These are phyloP conservation scores for Zygoascus ofunaensis DNA, from an alignment of 805 yeast genomes.

Conservation along the genomic window DNA sequence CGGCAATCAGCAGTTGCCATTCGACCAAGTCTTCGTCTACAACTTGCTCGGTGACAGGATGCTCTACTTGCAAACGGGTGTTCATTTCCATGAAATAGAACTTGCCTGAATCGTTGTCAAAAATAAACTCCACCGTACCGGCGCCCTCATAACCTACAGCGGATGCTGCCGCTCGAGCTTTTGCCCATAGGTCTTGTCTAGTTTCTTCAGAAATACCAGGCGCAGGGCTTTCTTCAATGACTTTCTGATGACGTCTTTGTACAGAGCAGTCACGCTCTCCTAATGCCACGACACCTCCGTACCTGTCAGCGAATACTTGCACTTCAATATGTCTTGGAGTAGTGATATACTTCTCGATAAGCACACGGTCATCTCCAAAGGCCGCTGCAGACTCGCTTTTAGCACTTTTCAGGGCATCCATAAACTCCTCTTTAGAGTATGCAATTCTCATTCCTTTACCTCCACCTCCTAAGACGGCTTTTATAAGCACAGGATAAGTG, in stretches of 20 bases:
- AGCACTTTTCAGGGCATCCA: slow-evolving; percentile 42
- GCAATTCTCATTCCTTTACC: slow-evolving; percentile 51
- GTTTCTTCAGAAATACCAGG: slow-evolving; percentile 43
- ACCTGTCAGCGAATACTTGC: slow-evolving; percentile 48
- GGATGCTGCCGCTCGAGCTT: slow-evolving; percentile 42
- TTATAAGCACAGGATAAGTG: slow-evolving; percentile 46
- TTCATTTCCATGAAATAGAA: slow-evolving; percentile 51
- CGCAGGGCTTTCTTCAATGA: slow-evolving; percentile 50
- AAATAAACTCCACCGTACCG: slow-evolving; percentile 49
- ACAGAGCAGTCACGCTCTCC: slow-evolving; percentile 52
- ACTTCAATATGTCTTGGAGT: slow-evolving; percentile 49
- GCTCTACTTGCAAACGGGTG: slow-evolving; percentile 51
- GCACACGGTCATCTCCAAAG: slow-evolving; percentile 47
- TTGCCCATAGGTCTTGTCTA: slow-evolving; percentile 37
- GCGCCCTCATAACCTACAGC: slow-evolving; percentile 47
- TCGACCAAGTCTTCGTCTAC: slow-evolving; percentile 48
- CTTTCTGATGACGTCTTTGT: slow-evolving; percentile 49
- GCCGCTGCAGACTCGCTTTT: slow-evolving; percentile 46
- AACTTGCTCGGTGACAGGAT: slow-evolving; percentile 49
- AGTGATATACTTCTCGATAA: slow-evolving; percentile 46
- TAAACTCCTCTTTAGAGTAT: slow-evolving; percentile 39
- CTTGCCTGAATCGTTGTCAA: slow-evolving; percentile 42
- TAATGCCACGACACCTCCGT: slow-evolving; percentile 45
- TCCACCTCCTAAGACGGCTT: slow-evolving; percentile 53
- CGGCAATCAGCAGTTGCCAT: slow-evolving; percentile 34